Conservation (phyloP, 75 land plant genomes). For the Sequoia sempervirens region DNA sequence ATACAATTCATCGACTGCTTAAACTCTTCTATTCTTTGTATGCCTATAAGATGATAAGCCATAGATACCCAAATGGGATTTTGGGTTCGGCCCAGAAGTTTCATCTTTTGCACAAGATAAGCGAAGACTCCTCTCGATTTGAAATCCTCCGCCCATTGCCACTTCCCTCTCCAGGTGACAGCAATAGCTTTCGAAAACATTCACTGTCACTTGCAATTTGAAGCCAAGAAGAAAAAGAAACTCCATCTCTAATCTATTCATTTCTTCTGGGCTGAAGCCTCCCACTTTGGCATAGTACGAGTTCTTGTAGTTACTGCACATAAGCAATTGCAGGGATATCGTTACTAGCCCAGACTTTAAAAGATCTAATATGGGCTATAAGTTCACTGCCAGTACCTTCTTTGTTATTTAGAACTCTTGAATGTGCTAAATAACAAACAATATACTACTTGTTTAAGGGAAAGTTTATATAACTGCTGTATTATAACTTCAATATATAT, state of each 20-base stretch:
- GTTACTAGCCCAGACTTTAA: background rate
- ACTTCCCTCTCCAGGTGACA: constrained; percentile 73
- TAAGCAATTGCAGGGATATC: background rate
- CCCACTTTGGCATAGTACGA: constrained; percentile 69
- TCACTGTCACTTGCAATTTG: constrained; percentile 63
- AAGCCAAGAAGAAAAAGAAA: constrained; percentile 65
- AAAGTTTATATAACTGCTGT: too few relatives aligned
- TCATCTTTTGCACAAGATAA: background rate
- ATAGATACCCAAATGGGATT: background rate
- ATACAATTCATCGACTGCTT: background rate
- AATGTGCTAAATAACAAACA: too few relatives aligned
- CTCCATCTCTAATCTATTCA: constrained; percentile 64
- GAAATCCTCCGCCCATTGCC: constrained; percentile 62
- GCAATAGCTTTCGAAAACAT: constrained; percentile 78
- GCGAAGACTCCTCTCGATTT: constrained; percentile 53
- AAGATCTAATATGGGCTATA: too few relatives aligned
- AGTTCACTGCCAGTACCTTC: too few relatives aligned
- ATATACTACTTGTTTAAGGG: too few relatives aligned
- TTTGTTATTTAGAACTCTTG: too few relatives aligned
- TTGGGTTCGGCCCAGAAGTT: background rate
- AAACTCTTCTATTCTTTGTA: background rate
- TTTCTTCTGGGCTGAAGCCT: constrained; percentile 44
- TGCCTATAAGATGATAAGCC: background rate
- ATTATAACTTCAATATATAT: too few relatives aligned
- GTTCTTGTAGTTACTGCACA: constrained; percentile 38